Base-by-base conservation (phyloP, 2,329 filamentous ascomycete genomes). In the Cordyceps militaris region DNA sequence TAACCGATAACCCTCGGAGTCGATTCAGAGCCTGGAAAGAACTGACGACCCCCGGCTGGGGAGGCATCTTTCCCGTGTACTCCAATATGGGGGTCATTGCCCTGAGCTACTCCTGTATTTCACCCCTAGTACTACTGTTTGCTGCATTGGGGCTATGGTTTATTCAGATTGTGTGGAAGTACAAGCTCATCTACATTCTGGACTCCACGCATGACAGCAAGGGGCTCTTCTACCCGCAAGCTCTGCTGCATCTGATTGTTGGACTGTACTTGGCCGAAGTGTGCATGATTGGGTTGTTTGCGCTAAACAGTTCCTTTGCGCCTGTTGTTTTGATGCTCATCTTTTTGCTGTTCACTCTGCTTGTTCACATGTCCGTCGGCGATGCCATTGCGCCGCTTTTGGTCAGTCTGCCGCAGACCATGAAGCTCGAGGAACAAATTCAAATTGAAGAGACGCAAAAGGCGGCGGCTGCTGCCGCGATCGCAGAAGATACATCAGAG, bases 151-250 rank as follows among this genome's bases (percentile, higher is more conserved):
- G 90, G 28, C 81, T 97, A 59, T 83, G 79, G 23, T 76, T 94
- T 43, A 92, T 96, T 72, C 95, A 96, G 69, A 76, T 93, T 54
- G 89, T 91, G 49, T 96, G 91, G 78, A 84, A 89, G 19, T 96
- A 97, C 79, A 95, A 96, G 68, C 74, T 97, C 57, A 80, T 97
- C 51, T 97, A 90, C 70, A 91, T 96, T 36, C 87, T 86, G 52
- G 89, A 95, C 68, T 84, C 88, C 9, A 75, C 83, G 59, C 86
- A 96, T 66, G 91, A 97, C 68, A 96, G 89, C 38, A 90, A 95
- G 67, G 92, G 93, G 16, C 81, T 93, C 14, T 86, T 90, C 64
- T 97, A 96, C 68, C 87, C 90, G 1, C 87, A 87, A n/a, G 92
- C 89, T 1, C 77, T 97, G 53, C 87, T 95, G 69, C 92, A 97